phyloP scores from a whole-genome alignment of 176 grass and related monocot species.

The Hordeum vulgare region MorexV3_pseudomolecules_assembly NC_058522.1:580805305-580805804 shows the following conservation, averaged over 20 bases:
- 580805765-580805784: constrained; percentile 95
- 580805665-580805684: background rate
- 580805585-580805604: constrained; percentile 85
- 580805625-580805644: background rate
- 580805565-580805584: constrained; percentile 96
- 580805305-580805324: constrained; percentile 83
- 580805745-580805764: constrained; percentile 75
- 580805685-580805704: background rate
- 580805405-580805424: constrained; percentile 89
- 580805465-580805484: background rate
- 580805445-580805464: constrained; percentile 53
- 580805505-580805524: background rate
- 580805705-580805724: constrained; percentile 87
- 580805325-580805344: constrained; percentile 80
- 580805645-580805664: background rate
- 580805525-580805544: constrained; percentile 54
- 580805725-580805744: constrained; percentile 98
- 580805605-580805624: background rate
- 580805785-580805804: constrained; percentile 92
- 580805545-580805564: constrained; percentile 95
- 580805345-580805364: constrained; percentile 91
- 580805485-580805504: background rate
- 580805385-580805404: constrained; percentile 85
- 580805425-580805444: constrained; percentile 89
- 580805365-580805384: constrained; percentile 75